Evolutionary conservation across 768 basidiomycete species (phyloP).

Genomic region (Naganishia kalamii): DNA sequence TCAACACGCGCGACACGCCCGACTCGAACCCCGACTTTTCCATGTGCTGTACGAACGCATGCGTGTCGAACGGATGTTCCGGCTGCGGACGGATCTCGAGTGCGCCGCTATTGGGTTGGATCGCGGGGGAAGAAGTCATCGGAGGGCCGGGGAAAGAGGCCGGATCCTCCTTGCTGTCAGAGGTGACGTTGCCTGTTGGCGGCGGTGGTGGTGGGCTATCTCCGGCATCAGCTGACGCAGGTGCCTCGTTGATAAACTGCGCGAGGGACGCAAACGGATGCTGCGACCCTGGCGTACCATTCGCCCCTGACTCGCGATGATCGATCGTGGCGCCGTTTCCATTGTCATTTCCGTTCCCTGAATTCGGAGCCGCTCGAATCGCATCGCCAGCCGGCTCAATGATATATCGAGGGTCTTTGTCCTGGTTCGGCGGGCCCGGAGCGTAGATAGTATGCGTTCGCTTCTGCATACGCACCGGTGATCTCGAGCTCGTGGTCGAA

Average conservation of each 20-base stretch:
- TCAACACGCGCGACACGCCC: slow-evolving; percentile 39
- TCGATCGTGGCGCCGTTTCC: slow-evolving; percentile 1
- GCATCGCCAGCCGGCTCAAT: slow-evolving; percentile 16
- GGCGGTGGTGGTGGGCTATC: neutral
- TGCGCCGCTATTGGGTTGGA: neutral
- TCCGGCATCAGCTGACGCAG: neutral
- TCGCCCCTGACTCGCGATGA: neutral
- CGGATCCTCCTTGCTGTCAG: neutral
- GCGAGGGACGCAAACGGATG: slow-evolving; percentile 10
- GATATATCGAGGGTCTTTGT: slow-evolving; percentile 8
- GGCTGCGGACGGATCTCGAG: slow-evolving; percentile 4
- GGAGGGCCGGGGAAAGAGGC: neutral
- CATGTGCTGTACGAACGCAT: slow-evolving; percentile 47
- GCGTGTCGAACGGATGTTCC: slow-evolving; percentile 49
- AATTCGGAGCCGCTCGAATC: neutral
- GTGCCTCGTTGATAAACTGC: slow-evolving; percentile 12
- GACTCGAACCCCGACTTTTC: slow-evolving; percentile 39
- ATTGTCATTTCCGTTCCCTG: neutral
- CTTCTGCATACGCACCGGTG: neutral
- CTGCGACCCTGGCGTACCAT: slow-evolving; percentile 7
- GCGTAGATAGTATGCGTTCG: slow-evolving; percentile 8
- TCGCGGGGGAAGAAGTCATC: neutral
- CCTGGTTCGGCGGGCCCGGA: slow-evolving; percentile 2
- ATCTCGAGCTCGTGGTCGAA: neutral
- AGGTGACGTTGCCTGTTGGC: neutral